Percentiles rank a stretch among this genome's conserved stretches.
Conservation (phyloP, 768 basidiomycete genomes). For the Gautieria morchelliformis region DNA sequence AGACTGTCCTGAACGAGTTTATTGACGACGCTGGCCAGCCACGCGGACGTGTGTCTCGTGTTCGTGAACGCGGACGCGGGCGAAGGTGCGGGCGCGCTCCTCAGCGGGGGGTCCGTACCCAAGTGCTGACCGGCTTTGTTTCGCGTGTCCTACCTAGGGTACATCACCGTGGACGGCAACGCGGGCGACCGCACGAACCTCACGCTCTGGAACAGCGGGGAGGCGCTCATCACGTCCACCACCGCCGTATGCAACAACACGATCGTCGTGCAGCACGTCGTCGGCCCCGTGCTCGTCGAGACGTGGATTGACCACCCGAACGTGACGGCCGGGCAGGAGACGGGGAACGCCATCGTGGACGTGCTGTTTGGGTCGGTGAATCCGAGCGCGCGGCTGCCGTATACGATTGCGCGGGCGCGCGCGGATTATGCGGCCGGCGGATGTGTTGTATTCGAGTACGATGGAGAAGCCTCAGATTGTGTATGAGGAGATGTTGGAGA, state of each 20-base stretch:
- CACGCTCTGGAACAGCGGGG: slow-evolving; percentile 42
- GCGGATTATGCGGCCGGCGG: slow-evolving; percentile 54
- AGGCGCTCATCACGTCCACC: slow-evolving; percentile 60
- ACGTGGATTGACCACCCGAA: slow-evolving; percentile 71
- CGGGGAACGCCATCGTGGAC: slow-evolving; percentile 63
- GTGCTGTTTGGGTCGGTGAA: slow-evolving; percentile 63
- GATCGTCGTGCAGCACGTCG: slow-evolving; percentile 70
- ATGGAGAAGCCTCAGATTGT: slow-evolving; percentile 39
- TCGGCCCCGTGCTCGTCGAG: slow-evolving; percentile 63
- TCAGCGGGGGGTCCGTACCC: no score
- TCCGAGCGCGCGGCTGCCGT: slow-evolving; percentile 60
- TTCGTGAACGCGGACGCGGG: slow-evolving; percentile 81
- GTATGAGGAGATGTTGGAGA: slow-evolving; percentile 40
- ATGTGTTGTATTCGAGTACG: slow-evolving; percentile 28
- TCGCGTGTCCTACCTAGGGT: slow-evolving; percentile 20
- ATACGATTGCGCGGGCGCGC: slow-evolving; percentile 59
- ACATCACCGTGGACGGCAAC: slow-evolving; percentile 51
- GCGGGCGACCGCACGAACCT: slow-evolving; percentile 45
- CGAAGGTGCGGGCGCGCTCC: slow-evolving; percentile 35
- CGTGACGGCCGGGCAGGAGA: slow-evolving; percentile 46
- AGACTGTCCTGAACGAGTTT: slow-evolving; percentile 8
- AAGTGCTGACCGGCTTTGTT: neutral
- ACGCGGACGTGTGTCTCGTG: slow-evolving; percentile 62
- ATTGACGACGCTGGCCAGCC: slow-evolving; percentile 21
- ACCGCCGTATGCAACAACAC: slow-evolving; percentile 48